Conservation (phyloP, 208 protist species). For the Crithidia acanthocephali region DNA sequence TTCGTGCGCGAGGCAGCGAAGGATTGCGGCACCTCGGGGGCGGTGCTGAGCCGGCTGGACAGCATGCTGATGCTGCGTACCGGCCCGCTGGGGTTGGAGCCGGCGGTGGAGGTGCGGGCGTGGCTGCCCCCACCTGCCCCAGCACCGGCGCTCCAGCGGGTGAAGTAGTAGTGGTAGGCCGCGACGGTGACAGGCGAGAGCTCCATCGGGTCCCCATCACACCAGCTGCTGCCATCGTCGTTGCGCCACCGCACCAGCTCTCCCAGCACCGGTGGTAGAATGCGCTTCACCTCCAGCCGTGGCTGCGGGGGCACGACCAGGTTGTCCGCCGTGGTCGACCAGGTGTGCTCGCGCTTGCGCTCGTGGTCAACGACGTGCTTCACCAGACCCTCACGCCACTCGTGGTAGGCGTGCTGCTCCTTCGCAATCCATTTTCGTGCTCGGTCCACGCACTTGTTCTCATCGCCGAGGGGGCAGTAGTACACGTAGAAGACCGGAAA, state of each 20-base stretch:
- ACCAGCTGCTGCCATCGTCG: slow-evolving; percentile 12
- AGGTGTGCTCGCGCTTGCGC: slow-evolving; percentile 26
- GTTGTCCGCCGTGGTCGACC: slow-evolving; percentile 3
- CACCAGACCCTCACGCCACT: slow-evolving; percentile 46
- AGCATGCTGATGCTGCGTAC: not conserved
- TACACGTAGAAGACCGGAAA: slow-evolving; percentile 59
- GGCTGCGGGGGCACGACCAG: slow-evolving; percentile 7
- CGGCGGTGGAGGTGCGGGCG: not conserved
- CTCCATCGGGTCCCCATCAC: slow-evolving; percentile 2
- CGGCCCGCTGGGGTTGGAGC: not conserved
- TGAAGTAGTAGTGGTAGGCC: slow-evolving; percentile 33
- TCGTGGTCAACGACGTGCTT: slow-evolving; percentile 23
- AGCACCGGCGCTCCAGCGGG: not conserved
- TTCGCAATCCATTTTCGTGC: slow-evolving; percentile 56
- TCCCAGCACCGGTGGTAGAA: slow-evolving; percentile 53
- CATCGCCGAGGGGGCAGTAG: slow-evolving; percentile 63
- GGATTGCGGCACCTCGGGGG: slow-evolving; percentile 18
- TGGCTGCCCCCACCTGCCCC: not conserved
- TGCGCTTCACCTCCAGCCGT: slow-evolving; percentile 26
- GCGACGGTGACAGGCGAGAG: slow-evolving; percentile 24
- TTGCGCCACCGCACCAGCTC: slow-evolving; percentile 64
- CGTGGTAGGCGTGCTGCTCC: slow-evolving; percentile 47
- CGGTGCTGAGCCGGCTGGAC: not conserved
- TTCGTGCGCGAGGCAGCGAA: slow-evolving; percentile 44
- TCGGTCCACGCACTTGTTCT: slow-evolving; percentile 47